Evolutionary conservation across 2,329 filamentous ascomycete genomes (phyloP).

Genomic region (Boeremia lycopersici): DNA sequence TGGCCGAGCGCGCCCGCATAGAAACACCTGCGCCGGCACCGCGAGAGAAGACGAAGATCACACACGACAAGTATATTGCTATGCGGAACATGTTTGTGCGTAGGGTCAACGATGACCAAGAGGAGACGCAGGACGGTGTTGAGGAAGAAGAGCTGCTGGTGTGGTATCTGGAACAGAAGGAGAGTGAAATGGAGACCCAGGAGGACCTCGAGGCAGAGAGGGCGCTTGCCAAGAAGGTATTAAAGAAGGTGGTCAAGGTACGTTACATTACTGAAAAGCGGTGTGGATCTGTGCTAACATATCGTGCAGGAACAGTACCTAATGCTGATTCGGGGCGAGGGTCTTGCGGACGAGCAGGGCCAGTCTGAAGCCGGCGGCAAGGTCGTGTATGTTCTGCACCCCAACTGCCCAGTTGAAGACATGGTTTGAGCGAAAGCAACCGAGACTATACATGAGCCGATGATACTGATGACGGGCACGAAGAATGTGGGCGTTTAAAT

Average conservation of each 20-base stretch:
- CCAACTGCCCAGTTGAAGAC: conserved; percentile 84
- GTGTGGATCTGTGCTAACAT: conserved; percentile 24
- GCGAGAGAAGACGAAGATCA: conserved; percentile 80
- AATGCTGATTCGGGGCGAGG: conserved; percentile 75
- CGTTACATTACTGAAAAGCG: conserved; percentile 31
- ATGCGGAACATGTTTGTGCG: conserved; percentile 87
- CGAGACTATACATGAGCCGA: not conserved
- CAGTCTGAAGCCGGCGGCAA: conserved; percentile 54
- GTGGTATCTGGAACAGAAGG: conserved; percentile 93
- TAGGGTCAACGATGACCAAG: conserved; percentile 82
- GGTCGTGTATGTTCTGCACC: conserved; percentile 87
- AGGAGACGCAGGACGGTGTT: conserved; percentile 76
- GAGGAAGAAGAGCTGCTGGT: conserved; percentile 79
- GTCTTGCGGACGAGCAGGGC: conserved; percentile 79
- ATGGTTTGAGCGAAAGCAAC: conserved; percentile 28
- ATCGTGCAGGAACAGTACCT: conserved; percentile 62
- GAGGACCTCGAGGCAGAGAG: conserved; percentile 81
- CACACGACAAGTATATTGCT: conserved; percentile 90
- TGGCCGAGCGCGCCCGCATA: conserved; percentile 37
- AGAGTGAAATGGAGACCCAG: conserved; percentile 78
- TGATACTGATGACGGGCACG: conserved; percentile 5
- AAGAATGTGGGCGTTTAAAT: conserved; percentile 2
- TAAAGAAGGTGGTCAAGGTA: conserved; percentile 97
- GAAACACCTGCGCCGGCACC: conserved; percentile 47
- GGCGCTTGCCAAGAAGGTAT: conserved; percentile 77